A percentile compares a stretch with the other conserved stretches of the same genome.
phyloP scores from a whole-genome alignment of 2,329 filamentous ascomycete genomes.

The Bisporella sp. region DNA sequence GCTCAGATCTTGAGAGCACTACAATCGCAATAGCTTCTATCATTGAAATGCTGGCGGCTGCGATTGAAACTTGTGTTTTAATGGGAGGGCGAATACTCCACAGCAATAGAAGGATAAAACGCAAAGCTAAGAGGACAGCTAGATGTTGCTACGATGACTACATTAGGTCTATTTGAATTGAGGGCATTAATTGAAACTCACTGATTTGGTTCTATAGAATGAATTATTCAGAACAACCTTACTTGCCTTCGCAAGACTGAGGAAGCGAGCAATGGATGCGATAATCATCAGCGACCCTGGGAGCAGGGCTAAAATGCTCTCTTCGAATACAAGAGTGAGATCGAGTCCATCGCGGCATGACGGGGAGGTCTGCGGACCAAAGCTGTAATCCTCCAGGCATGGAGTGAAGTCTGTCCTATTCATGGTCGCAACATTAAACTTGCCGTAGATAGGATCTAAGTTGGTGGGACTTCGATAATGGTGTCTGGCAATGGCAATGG shows the following conservation, averaged over 20 bases:
- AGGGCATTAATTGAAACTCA: not conserved
- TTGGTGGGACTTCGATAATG: no score
- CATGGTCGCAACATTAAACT: no score
- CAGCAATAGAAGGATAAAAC: not conserved
- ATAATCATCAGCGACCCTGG: not conserved
- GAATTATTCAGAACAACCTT: not conserved
- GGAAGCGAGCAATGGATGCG: not conserved
- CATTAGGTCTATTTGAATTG: not conserved
- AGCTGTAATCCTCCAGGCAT: not conserved
- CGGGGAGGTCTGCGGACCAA: not conserved
- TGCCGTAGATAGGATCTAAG: no score
- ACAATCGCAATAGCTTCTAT: constrained; percentile 9
- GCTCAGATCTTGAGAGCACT: constrained; percentile 17
- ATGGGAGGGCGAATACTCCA: not conserved
- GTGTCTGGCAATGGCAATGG: no score
- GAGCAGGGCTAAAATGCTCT: not conserved
- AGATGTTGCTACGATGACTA: not conserved
- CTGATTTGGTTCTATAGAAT: not conserved
- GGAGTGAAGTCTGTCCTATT: no score
- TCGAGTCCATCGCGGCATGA: not conserved
- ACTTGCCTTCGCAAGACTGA: not conserved
- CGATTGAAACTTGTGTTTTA: constrained; percentile 13
- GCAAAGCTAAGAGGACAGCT: not conserved
- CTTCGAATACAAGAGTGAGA: not conserved
- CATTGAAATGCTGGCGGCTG: constrained; percentile 15